Evolutionary conservation across 305 asterid species (phyloP).

Genomic region (Fraxinus sp.): DNA sequence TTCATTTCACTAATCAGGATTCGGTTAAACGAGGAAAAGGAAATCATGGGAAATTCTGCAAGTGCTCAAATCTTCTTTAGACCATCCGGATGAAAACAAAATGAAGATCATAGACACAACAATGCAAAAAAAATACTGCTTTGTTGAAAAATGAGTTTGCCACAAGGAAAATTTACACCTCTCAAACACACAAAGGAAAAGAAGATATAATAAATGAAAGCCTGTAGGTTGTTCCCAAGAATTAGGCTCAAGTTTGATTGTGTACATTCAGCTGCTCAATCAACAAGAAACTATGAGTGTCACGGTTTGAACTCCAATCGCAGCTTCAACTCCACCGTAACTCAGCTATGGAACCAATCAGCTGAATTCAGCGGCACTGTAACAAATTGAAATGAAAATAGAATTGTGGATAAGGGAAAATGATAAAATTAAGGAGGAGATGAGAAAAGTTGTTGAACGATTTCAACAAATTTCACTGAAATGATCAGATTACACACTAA

Average conservation of each 20-base stretch:
- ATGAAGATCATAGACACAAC: not conserved
- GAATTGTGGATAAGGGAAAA: no score
- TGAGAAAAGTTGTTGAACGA: no score
- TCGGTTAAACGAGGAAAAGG: not conserved
- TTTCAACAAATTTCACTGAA: no score
- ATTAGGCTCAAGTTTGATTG: not conserved
- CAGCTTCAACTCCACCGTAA: no score
- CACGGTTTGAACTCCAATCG: no score
- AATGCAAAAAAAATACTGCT: not conserved
- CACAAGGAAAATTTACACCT: not conserved
- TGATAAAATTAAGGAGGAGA: no score
- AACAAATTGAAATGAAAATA: no score
- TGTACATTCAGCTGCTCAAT: not conserved
- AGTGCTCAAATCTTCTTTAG: not conserved
- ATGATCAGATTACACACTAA: no score
- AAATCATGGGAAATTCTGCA: not conserved
- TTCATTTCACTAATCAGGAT: not conserved
- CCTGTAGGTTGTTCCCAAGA: not conserved
- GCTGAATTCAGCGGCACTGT: no score
- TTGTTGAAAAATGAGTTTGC: not conserved
- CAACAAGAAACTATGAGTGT: not conserved
- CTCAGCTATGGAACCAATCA: no score
- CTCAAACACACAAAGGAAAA: not conserved
- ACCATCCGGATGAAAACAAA: not conserved
- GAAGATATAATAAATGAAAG: not conserved